These are phyloP conservation scores for Claviceps spartinae DNA, from an alignment of 2,329 filamentous ascomycete genomes.

Conservation along the genomic window DNA sequence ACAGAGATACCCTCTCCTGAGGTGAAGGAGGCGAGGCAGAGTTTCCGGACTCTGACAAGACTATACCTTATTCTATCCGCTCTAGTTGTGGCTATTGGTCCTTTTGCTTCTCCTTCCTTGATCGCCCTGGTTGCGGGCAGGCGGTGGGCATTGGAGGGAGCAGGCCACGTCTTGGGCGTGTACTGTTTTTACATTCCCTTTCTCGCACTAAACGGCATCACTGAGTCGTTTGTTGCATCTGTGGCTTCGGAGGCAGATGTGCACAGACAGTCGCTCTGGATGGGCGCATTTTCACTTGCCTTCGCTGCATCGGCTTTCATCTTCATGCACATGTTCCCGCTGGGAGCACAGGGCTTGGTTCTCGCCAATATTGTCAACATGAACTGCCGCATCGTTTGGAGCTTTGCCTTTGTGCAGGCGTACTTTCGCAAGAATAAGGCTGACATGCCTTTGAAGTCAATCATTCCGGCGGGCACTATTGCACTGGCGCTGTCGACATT, in stretches of 20 bases:
- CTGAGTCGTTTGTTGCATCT: conserved; percentile 84
- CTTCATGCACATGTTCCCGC: conserved; percentile 52
- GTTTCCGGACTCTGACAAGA: conserved; percentile 51
- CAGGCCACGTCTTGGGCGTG: conserved; percentile 56
- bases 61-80: conserved; percentile 64
- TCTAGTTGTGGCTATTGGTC: conserved; percentile 55
- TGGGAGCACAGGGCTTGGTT: conserved; percentile 72
- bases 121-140: conserved; percentile 64
- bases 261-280: conserved; percentile 65
- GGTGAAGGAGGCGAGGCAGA: conserved; percentile 29
- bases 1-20: conserved; percentile 12
- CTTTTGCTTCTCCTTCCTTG: conserved; percentile 58
- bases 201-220: conserved; percentile 79
- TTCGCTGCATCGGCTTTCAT: conserved; percentile 66
- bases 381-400: conserved; percentile 73
- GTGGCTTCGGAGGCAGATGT: conserved; percentile 67
- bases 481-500: conserved; percentile 15
- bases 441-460: conserved; percentile 12
- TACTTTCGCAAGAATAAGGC: conserved; percentile 43
- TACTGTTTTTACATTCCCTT: conserved; percentile 94
- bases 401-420: conserved; percentile 51
- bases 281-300: conserved; percentile 64
- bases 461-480: conserved; percentile 17
- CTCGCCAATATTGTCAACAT: conserved; percentile 85
- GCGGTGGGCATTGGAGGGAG: conserved; percentile 61